Percentiles rank a stretch among this genome's conserved stretches.
These are phyloP conservation scores for Colletotrichum sp. DNA, from an alignment of 2,329 filamentous ascomycete genomes.

Conservation along the genomic window DNA sequence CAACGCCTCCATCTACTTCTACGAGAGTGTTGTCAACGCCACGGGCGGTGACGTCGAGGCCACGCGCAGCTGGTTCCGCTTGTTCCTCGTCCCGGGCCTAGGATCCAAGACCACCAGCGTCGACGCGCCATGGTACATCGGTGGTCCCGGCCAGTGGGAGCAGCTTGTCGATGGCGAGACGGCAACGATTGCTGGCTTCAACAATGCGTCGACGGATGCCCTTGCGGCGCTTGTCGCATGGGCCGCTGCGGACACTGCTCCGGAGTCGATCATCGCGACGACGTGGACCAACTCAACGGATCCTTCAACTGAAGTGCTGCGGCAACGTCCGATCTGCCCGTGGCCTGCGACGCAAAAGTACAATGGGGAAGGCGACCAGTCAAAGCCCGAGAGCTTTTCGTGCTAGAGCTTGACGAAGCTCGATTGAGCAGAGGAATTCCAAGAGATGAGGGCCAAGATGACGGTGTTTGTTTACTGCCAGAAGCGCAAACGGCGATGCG, in stretches of 20 bases:
- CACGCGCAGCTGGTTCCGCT: slow-evolving; percentile 53
- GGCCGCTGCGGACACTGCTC: slow-evolving; percentile 36
- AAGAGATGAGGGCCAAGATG: background rate
- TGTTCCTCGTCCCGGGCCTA: slow-evolving; percentile 57
- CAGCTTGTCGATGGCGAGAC: background rate
- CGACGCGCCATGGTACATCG: slow-evolving; percentile 48
- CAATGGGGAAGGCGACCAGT: background rate
- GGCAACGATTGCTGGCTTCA: slow-evolving; percentile 37
- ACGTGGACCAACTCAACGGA: slow-evolving; percentile 32
- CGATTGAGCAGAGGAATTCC: background rate
- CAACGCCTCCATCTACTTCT: slow-evolving; percentile 39
- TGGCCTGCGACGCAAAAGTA: slow-evolving; percentile 29
- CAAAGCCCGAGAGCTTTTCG: background rate
- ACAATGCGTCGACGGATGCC: slow-evolving; percentile 39
- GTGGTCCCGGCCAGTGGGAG: slow-evolving; percentile 29
- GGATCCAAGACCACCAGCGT: slow-evolving; percentile 40
- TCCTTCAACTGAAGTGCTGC: slow-evolving; percentile 39
- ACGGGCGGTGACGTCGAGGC: slow-evolving; percentile 33
- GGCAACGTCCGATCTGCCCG: slow-evolving; percentile 51
- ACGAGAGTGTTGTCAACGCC: slow-evolving; percentile 42
- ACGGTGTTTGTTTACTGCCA: background rate
- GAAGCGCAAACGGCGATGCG: background rate
- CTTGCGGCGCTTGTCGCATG: slow-evolving; percentile 42
- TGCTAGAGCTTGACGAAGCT: background rate
- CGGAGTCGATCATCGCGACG: slow-evolving; percentile 38